These are phyloP conservation scores for Prunus fruticosa DNA, from an alignment of 306 rosid genomes.

Conservation along the genomic window DNA sequence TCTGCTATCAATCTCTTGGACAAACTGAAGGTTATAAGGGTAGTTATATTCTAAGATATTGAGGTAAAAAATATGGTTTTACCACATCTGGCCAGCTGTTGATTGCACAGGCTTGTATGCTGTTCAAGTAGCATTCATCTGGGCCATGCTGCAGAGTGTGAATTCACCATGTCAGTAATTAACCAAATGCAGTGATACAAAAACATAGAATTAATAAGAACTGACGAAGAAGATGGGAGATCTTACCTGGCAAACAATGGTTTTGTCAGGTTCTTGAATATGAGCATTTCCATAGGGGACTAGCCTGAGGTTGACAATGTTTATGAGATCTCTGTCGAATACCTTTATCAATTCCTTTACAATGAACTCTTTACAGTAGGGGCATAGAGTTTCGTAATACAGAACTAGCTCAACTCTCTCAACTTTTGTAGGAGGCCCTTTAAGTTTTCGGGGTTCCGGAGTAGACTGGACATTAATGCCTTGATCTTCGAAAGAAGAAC, in stretches of 20 bases:
- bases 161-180: not conserved
- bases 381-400: constrained; percentile 78
- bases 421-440: not conserved
- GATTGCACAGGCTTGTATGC: constrained; percentile 76
- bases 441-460: not conserved
- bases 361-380: constrained; percentile 72
- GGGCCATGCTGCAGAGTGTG: constrained; percentile 64
- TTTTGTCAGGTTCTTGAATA: constrained; percentile 27
- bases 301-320: constrained; percentile 66
- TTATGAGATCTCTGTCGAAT: constrained; percentile 60
- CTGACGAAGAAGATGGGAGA: not conserved
- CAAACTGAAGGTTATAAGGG: not conserved
- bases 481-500: not conserved
- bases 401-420: constrained; percentile 54
- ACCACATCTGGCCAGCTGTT: constrained; percentile 62
- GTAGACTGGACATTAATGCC: not conserved
- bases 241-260: constrained; percentile 66
- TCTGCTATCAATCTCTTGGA: not conserved
- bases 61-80: not conserved
- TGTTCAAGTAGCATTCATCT: constrained; percentile 79
- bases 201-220: not conserved
- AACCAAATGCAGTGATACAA: not conserved
- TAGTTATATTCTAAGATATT: not conserved
- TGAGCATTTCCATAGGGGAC: constrained; percentile 83
- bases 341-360: constrained; percentile 56